A percentile compares a stretch with the other conserved stretches of the same genome.
These are phyloP conservation scores for cucumber (Cucumis sativus) DNA, from an alignment of 306 rosid genomes.

Conservation along the genomic window DNA sequence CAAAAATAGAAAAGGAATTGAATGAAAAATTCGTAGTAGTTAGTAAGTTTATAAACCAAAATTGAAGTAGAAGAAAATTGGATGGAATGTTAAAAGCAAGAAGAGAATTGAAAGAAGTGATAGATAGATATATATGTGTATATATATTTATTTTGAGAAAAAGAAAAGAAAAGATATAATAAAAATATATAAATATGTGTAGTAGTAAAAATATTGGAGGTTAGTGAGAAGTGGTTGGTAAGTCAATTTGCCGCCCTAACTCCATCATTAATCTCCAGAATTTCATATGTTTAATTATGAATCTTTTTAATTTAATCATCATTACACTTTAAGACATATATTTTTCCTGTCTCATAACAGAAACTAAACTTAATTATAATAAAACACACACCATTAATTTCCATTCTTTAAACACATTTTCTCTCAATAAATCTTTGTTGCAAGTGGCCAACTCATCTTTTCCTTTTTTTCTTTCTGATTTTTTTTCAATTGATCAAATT, in stretches of 20 bases:
- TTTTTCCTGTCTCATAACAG: background rate
- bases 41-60: too few species aligned
- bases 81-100: background rate
- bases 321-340: slow-evolving; percentile 17
- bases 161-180: background rate
- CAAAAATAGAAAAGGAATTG: too few species aligned
- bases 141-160: too few species aligned
- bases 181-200: background rate
- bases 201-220: slow-evolving; percentile 14
- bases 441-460: background rate
- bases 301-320: slow-evolving; percentile 12
- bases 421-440: background rate
- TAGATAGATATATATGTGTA: background rate
- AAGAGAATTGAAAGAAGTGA: background rate
- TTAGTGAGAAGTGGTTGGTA: slow-evolving; percentile 28
- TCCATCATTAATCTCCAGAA: slow-evolving; percentile 18
- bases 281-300: background rate
- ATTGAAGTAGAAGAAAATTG: background rate
- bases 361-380: background rate
- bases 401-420: background rate
- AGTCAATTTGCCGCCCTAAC: slow-evolving; percentile 21
- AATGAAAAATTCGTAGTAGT: too few species aligned
- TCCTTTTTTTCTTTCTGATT: too few species aligned
- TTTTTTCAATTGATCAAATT: too few species aligned
- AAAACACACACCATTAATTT: background rate